Conservation (phyloP, 1,139 yeast species). For the Protomyces macrosporus region DNA sequence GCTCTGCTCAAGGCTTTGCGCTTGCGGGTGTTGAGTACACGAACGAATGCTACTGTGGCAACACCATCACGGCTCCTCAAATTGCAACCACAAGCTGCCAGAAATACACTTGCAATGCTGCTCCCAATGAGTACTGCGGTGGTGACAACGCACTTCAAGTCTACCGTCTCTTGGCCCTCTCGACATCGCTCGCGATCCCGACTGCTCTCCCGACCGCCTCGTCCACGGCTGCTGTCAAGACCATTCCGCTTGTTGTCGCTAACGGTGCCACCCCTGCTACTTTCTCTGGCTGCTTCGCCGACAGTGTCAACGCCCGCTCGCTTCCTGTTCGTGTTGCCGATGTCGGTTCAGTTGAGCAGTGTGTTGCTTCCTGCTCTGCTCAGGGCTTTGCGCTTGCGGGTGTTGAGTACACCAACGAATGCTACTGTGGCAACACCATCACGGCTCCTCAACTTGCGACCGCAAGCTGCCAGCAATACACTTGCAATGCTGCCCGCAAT, state of each 20-base stretch:
- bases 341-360: background rate
- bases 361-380: background rate
- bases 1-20: slow-evolving; percentile 18
- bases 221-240: slow-evolving; percentile 53
- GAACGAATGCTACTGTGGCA: slow-evolving; percentile 25
- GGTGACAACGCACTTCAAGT: slow-evolving; percentile 15
- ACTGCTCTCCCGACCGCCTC: slow-evolving; percentile 34
- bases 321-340: background rate
- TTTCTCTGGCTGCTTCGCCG: background rate
- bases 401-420: background rate
- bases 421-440: slow-evolving; percentile 5
- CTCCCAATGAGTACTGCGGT: slow-evolving; percentile 16
- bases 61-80: slow-evolving; percentile 22
- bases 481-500: background rate
- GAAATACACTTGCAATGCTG: slow-evolving; percentile 14
- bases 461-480: background rate
- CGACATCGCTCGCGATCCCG: background rate
- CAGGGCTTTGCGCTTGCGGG: slow-evolving; percentile 1
- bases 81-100: slow-evolving; percentile 1
- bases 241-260: background rate
- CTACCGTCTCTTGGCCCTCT: slow-evolving; percentile 7
- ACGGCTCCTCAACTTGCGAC: background rate
- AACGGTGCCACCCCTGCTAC: background rate
- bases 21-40: slow-evolving; percentile 27
- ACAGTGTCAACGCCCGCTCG: background rate